Evolutionary conservation across 768 basidiomycete genomes (phyloP).

Genomic region (Boletus pseudo-olivaceus): DNA sequence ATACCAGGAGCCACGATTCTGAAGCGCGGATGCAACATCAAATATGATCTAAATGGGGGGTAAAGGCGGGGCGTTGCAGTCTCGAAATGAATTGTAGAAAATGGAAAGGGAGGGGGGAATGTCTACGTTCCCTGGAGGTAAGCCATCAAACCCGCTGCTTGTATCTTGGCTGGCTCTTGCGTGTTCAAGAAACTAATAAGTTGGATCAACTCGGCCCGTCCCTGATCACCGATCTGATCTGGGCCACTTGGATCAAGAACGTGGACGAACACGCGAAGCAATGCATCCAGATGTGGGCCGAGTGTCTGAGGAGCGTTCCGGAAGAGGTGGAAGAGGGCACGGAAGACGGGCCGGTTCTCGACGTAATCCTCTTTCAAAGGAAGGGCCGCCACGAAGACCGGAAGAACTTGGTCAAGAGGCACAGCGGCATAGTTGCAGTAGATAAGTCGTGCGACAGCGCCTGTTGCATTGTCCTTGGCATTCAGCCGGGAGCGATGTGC

Average conservation of each 20-base stretch:
- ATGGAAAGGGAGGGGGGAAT: constrained; percentile 1
- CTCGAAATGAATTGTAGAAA: not conserved
- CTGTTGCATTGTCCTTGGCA: constrained; percentile 95
- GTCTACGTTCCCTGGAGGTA: constrained; percentile 46
- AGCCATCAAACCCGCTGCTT: constrained; percentile 66
- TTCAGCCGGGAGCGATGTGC: constrained; percentile 67
- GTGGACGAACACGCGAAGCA: constrained; percentile 75
- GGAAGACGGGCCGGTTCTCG: constrained; percentile 89
- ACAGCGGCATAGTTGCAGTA: constrained; percentile 71
- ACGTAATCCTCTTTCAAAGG: constrained; percentile 86
- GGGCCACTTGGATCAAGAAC: constrained; percentile 73
- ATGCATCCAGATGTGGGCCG: constrained; percentile 69
- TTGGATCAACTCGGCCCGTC: constrained; percentile 69
- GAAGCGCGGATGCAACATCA: constrained; percentile 11
- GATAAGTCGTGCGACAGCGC: constrained; percentile 87
- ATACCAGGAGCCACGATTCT: constrained; percentile 1
- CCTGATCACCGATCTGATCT: constrained; percentile 81
- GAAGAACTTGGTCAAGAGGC: constrained; percentile 89
- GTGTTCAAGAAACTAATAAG: constrained; percentile 69
- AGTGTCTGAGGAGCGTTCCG: constrained; percentile 67
- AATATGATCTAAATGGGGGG: constrained; percentile 21
- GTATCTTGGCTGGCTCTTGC: constrained; percentile 75
- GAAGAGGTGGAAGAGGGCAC: constrained; percentile 86
- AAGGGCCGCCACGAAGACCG: constrained; percentile 74
- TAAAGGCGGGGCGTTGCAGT: constrained; percentile 4